Evolutionary conservation across 2,329 filamentous ascomycete genomes (phyloP), one percentile per base, ranked within the genome.

Genomic region (Dactylellina sp.): DNA sequence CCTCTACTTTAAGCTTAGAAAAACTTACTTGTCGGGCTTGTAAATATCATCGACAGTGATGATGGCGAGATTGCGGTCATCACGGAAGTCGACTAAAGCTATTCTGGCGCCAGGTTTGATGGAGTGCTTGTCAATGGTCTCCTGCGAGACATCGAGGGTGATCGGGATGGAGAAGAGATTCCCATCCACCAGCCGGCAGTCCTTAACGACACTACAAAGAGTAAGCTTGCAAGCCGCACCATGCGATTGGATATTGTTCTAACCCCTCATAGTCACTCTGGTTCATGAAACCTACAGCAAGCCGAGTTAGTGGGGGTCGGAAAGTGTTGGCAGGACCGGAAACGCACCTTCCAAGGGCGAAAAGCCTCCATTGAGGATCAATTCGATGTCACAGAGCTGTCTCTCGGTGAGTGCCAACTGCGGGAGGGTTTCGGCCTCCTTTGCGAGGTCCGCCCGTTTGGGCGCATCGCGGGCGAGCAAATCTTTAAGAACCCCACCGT

Each of bases 301-400:
- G 37, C 32, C 25, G 18, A 25, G 47, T 55, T 25, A 50, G 49
- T 32, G 9, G 28, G 28, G 28, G 5, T 25, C 16, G 44, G 49
- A 44, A 35, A 44, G 46, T 47, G 52, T 64, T 53, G 40, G 4
- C 46, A n/a, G n/a, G 44, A 16, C 7, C 25, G 11, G 39, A 42
- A 77, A 86, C 88, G 76, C 80, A 96, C 93, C 95, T 88, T 99
- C 94, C 42, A 99, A 88, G 71, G 95, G 95, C 77, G 93, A 97
- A 85, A 99, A 99, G 77, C 95, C 95, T 81, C 95, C 95, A 83
- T 93, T 98, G 82, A 99, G 89, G 80, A 99, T 93, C 83, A 99
- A 84, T 84, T 99, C 95, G 78, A 99, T 87, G 86, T 99, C 95
- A 84, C 95, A 99, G 55, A 99, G 89, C 84, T 99, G 95, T 80